These are phyloP conservation scores for Aspergillus candidus DNA, from an alignment of 2,329 filamentous ascomycete species.

Conservation along the genomic window DNA sequence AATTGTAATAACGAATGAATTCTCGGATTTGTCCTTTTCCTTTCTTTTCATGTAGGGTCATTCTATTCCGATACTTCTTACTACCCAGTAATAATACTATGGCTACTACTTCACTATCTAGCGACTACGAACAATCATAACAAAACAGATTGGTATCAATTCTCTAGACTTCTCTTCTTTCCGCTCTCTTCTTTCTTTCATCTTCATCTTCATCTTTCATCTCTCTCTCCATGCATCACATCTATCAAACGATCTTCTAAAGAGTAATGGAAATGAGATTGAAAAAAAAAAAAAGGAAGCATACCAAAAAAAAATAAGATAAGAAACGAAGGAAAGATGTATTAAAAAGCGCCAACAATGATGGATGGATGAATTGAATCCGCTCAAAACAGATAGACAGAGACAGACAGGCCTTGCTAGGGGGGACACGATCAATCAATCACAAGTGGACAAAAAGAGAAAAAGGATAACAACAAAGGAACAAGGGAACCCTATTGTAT, in stretches of 20 bases:
- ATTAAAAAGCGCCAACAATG: slow-evolving; percentile 4
- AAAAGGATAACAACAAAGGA: slow-evolving; percentile 6
- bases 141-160: slow-evolving; percentile 16
- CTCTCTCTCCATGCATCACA: too few relatives aligned
- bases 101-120: too few relatives aligned
- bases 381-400: too few relatives aligned
- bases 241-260: slow-evolving; percentile 12
- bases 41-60: too few relatives aligned
- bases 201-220: too few relatives aligned
- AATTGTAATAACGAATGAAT: too few relatives aligned
- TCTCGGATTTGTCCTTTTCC: too few relatives aligned
- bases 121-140: too few relatives aligned
- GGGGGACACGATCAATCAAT: slow-evolving; percentile 1
- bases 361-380: not conserved
- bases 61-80: too few relatives aligned
- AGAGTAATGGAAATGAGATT: slow-evolving; percentile 6
- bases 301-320: not conserved
- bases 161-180: slow-evolving; percentile 14
- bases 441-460: not conserved
- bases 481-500: not conserved
- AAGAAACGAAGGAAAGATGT: not conserved
- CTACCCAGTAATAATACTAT: too few relatives aligned
- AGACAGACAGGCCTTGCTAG: too few relatives aligned
- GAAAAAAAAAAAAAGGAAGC: slow-evolving; percentile 3
- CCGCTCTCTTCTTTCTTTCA: slow-evolving; percentile 11